phyloP scores from a whole-genome alignment of 768 basidiomycete genomes.

The Hypholoma sublateritium region DNA sequence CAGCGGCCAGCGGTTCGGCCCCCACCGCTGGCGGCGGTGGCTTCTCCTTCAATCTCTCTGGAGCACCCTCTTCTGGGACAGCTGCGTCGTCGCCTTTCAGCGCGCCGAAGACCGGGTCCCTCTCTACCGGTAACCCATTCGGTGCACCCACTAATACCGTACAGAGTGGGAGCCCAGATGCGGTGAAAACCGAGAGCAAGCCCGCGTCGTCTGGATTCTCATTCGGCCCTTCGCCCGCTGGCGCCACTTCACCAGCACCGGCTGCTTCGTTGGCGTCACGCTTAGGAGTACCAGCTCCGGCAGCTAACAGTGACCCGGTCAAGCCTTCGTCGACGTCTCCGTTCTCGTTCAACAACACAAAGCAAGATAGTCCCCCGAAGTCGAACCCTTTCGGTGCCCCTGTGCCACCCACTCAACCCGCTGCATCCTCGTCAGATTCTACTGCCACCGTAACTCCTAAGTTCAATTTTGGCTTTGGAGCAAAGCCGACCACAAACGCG shows the following conservation, averaged over 20 bases:
- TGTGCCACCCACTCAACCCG: not conserved
- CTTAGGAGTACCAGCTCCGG: not conserved
- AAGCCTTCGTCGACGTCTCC: not conserved
- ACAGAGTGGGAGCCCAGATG: not conserved
- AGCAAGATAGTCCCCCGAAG: not conserved
- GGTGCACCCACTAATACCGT: not conserved
- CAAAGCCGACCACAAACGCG: not conserved
- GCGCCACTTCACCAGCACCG: not conserved
- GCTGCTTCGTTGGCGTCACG: not conserved
- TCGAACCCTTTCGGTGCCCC: not conserved
- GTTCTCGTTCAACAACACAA: constrained; percentile 10
- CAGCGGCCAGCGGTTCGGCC: constrained; percentile 13
- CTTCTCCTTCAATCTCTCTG: not conserved
- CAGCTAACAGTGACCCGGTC: not conserved
- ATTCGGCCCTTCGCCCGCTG: constrained; percentile 7
- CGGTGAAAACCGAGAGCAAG: not conserved
- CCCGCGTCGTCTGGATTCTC: not conserved
- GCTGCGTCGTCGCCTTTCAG: constrained; percentile 1
- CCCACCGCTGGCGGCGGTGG: not conserved
- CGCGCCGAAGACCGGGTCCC: not conserved
- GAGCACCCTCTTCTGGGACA: not conserved
- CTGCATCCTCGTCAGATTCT: not conserved
- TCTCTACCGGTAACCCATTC: not conserved
- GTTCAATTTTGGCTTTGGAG: constrained; percentile 2
- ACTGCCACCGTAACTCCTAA: constrained; percentile 2